Evolutionary conservation across 495 filamentous ascomycete genomes (phyloP).

Genomic region (Coniosporium apollinis): DNA sequence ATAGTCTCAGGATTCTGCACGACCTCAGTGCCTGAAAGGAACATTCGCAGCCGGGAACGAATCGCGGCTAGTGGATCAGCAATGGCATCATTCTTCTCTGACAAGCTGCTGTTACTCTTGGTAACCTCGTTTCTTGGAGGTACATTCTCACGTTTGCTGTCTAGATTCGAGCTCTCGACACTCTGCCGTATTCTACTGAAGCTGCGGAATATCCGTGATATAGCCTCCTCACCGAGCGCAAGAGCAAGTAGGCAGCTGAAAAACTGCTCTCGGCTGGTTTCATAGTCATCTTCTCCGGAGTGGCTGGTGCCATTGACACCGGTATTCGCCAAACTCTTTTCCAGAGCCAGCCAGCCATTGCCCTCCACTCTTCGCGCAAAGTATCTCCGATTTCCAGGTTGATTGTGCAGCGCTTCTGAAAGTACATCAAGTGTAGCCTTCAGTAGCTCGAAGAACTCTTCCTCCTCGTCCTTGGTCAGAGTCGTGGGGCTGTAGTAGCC

Average conservation of each 20-base stretch:
- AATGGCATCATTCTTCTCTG: not conserved
- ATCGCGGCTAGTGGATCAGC: not conserved
- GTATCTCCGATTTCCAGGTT: slow-evolving; percentile 75
- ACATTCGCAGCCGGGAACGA: slow-evolving; percentile 18
- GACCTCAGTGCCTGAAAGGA: slow-evolving; percentile 36
- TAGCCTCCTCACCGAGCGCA: slow-evolving; percentile 49
- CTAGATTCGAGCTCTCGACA: not conserved
- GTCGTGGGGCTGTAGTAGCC: slow-evolving; percentile 53
- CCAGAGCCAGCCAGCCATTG: slow-evolving; percentile 61
- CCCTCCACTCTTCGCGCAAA: slow-evolving; percentile 56
- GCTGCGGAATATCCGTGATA: slow-evolving; percentile 14
- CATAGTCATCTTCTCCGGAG: slow-evolving; percentile 23
- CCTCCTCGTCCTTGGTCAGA: slow-evolving; percentile 40
- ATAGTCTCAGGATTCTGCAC: slow-evolving; percentile 47
- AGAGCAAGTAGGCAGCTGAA: slow-evolving; percentile 78
- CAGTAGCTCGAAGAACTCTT: slow-evolving; percentile 47
- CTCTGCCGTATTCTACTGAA: not conserved
- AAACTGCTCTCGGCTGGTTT: slow-evolving; percentile 50
- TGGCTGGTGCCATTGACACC: not conserved
- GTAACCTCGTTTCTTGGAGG: not conserved
- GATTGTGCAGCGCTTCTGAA: slow-evolving; percentile 57
- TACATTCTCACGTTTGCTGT: not conserved
- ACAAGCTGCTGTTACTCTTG: not conserved
- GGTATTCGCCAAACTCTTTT: slow-evolving; percentile 19
- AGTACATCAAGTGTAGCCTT: slow-evolving; percentile 55